A percentile compares a stretch with the other conserved stretches of the same genome.
These are phyloP conservation scores for Deinandra increscens DNA, from an alignment of 129 eudicot genomes.

Conservation along the genomic window DNA sequence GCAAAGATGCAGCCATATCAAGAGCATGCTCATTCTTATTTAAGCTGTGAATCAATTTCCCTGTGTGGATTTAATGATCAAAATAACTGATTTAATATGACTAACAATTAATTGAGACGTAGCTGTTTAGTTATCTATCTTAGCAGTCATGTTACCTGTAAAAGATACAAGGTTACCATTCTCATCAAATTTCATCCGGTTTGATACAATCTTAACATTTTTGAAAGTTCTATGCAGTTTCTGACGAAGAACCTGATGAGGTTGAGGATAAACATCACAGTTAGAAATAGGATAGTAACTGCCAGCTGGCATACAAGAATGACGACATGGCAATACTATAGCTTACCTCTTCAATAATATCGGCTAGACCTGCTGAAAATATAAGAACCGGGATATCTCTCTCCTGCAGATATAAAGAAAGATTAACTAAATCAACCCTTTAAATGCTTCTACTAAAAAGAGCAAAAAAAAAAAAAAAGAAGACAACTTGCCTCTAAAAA, in stretches of 20 bases:
- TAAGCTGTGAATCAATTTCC: constrained; percentile 79
- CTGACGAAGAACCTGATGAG: constrained; percentile 74
- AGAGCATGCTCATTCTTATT: constrained; percentile 94
- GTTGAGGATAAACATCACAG: not conserved
- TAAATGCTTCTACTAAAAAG: not conserved
- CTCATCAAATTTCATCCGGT: constrained; percentile 80
- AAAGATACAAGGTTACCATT: constrained; percentile 67
- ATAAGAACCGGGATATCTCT: constrained; percentile 76
- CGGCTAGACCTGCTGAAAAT: constrained; percentile 96
- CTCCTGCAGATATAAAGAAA: constrained; percentile 43
- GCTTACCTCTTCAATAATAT: constrained; percentile 86
- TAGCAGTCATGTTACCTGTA: constrained; percentile 49
- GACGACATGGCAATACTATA: not conserved
- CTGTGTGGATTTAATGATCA: constrained; percentile 26
- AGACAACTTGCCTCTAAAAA: constrained; percentile 59
- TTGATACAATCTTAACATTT: constrained; percentile 74
- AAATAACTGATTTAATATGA: not conserved
- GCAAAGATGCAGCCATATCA: constrained; percentile 88
- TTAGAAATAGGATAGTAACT: not conserved
- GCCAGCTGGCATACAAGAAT: constrained; percentile 20
- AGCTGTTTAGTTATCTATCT: not conserved
- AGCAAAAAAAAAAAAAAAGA: not conserved
- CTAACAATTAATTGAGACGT: not conserved
- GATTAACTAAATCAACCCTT: not conserved
- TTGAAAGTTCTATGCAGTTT: constrained; percentile 76